phyloP scores from a whole-genome alignment of 176 grass and related monocot species.

The Oryza coarctata region DNA sequence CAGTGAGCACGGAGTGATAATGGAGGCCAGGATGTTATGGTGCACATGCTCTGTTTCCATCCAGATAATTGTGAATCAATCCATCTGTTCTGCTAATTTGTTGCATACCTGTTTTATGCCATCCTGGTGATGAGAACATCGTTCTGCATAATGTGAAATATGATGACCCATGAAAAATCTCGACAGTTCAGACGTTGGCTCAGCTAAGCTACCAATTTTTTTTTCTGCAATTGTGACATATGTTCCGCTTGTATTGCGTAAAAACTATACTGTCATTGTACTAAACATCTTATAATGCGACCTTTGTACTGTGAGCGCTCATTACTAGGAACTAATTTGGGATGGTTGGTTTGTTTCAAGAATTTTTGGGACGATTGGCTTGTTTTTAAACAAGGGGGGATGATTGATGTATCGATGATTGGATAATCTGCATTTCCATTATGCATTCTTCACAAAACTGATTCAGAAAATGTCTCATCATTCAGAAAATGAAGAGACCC shows the following conservation, averaged over 20 bases:
- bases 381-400: too few relatives aligned
- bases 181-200: too few relatives aligned
- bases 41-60: conserved; percentile 14
- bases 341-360: too few relatives aligned
- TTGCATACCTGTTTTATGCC: neutral
- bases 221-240: neutral
- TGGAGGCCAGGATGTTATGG: neutral
- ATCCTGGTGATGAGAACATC: neutral
- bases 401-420: neutral
- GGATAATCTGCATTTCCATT: neutral
- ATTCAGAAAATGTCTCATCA: neutral
- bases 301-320: too few relatives aligned
- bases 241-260: too few relatives aligned
- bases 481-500: too few relatives aligned
- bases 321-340: too few relatives aligned
- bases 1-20: conserved; percentile 39
- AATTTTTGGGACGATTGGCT: too few relatives aligned
- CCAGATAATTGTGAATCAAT: conserved; percentile 10
- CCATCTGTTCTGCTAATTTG: neutral
- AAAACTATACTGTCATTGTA: too few relatives aligned
- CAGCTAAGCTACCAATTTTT: too few relatives aligned
- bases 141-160: neutral
- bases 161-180: neutral
- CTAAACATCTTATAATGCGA: too few relatives aligned
- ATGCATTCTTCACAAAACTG: neutral